Evolutionary conservation across 1,284 basidiomycete genomes (phyloP).

Genomic region (Gomphus bonarii): DNA sequence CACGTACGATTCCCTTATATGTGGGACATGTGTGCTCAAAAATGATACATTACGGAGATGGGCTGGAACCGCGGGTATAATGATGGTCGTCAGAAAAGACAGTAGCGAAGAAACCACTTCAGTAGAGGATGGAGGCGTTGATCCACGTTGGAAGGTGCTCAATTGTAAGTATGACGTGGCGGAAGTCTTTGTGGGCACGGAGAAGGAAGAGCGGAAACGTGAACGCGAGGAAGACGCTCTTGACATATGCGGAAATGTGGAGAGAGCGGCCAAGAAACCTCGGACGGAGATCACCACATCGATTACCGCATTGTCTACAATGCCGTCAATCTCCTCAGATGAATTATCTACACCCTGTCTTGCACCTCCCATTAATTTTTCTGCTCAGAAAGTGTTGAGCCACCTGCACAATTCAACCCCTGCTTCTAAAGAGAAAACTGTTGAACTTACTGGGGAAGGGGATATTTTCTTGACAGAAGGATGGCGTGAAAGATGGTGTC

Average conservation of each 20-base stretch:
- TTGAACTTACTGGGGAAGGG: constrained; percentile 33
- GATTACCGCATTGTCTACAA: not conserved
- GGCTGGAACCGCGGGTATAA: constrained; percentile 52
- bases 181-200: constrained; percentile 13
- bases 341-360: constrained; percentile 5
- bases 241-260: constrained; percentile 26
- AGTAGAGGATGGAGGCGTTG: constrained; percentile 11
- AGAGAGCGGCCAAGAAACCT: constrained; percentile 31
- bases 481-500: constrained; percentile 67
- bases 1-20: constrained; percentile 65
- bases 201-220: constrained; percentile 14
- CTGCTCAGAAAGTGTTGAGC: constrained; percentile 13
- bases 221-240: constrained; percentile 11
- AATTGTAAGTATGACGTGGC: constrained; percentile 21
- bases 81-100: constrained; percentile 45
- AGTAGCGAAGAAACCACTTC: constrained; percentile 3
- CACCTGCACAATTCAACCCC: not conserved
- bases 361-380: constrained; percentile 12
- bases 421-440: not conserved
- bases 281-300: constrained; percentile 8
- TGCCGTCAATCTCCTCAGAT: not conserved
- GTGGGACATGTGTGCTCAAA: constrained; percentile 47
- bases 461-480: constrained; percentile 65
- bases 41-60: constrained; percentile 44
- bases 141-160: constrained; percentile 39